phyloP scores from a whole-genome alignment of 768 basidiomycete species.

The Suillus variegatus region DNA sequence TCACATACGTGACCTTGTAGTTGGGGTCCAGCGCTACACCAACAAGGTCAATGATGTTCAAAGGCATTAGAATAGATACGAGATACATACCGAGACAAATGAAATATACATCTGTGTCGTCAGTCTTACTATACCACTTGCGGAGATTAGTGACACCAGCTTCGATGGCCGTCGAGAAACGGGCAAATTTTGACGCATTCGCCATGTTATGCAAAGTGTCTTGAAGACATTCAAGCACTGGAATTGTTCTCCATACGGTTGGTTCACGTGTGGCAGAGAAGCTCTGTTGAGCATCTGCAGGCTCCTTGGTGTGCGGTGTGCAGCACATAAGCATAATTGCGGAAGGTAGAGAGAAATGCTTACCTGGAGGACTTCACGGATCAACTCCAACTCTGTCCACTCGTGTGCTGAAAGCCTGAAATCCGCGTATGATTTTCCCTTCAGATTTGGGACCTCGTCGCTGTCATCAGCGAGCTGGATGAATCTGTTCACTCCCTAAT shows the following conservation, averaged over 20 bases:
- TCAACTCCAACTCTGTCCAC: no score
- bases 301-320: slow-evolving; percentile 10
- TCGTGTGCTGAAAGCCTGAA: no score
- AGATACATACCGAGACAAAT: neutral
- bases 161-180: neutral
- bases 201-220: slow-evolving; percentile 17
- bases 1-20: no score
- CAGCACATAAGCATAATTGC: no score
- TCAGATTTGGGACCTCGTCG: no score
- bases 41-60: neutral
- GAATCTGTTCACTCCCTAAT: no score
- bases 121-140: slow-evolving; percentile 4
- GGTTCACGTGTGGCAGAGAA: slow-evolving; percentile 20
- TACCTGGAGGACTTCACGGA: no score
- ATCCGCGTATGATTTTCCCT: no score
- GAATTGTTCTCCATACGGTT: slow-evolving; percentile 25
- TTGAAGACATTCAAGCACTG: slow-evolving; percentile 18
- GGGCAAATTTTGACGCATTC: slow-evolving; percentile 11
- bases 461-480: no score
- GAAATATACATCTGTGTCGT: neutral
- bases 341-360: no score
- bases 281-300: slow-evolving; percentile 15
- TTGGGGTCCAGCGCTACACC: no score
- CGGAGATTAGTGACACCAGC: slow-evolving; percentile 12
- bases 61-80: neutral